These are phyloP conservation scores for Tagetes patula DNA, from an alignment of 129 eudicot species.

Conservation along the genomic window DNA sequence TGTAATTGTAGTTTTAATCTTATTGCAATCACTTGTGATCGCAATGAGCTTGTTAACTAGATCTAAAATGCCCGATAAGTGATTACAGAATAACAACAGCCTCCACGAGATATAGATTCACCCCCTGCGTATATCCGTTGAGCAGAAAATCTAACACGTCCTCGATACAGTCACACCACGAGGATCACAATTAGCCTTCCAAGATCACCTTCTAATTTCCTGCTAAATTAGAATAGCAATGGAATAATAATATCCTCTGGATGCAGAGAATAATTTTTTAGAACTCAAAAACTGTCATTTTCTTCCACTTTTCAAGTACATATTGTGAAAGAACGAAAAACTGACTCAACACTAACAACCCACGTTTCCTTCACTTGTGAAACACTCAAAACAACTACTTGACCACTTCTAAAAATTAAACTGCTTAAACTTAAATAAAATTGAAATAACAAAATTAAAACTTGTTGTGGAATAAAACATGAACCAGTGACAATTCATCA, in stretches of 20 bases:
- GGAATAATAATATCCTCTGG: background rate
- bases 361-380: slow-evolving; percentile 3
- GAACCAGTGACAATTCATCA: background rate
- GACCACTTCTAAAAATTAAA: too few relatives aligned
- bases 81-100: background rate
- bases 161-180: slow-evolving; percentile 13
- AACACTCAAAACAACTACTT: background rate
- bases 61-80: background rate
- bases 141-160: background rate
- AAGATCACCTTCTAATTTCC: slow-evolving; percentile 10
- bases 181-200: background rate
- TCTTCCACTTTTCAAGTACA: background rate
- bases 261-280: background rate
- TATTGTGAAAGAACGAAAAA: background rate
- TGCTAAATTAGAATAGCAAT: slow-evolving; percentile 6
- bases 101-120: background rate
- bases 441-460: background rate
- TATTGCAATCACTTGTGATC: background rate
- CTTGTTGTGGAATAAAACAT: background rate
- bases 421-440: background rate
- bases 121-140: background rate
- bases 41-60: background rate
- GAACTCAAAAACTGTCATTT: background rate
- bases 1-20: background rate
- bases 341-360: background rate